Evolutionary conservation across 257 asterid species (phyloP).

Genomic region (Schizonepeta tenuifolia): DNA sequence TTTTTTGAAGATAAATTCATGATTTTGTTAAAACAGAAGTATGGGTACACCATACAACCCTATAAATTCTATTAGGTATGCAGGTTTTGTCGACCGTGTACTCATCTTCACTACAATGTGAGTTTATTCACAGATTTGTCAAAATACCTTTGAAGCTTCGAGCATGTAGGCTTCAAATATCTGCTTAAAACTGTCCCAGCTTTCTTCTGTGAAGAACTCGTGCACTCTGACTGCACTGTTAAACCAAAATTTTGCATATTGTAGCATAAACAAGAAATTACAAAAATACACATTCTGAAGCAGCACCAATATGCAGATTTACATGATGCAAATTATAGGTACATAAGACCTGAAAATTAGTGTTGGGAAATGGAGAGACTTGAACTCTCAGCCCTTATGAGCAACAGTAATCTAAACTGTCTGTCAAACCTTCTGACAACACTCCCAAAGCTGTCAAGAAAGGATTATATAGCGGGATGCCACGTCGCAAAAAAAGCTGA

Average conservation of each 20-base stretch:
- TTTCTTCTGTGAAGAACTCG: conserved; percentile 87
- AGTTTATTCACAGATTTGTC: conserved; percentile 15
- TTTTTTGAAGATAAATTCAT: too few species aligned
- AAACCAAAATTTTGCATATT: conserved; percentile 62
- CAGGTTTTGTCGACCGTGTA: neutral
- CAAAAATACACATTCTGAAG: conserved; percentile 1
- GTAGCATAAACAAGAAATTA: conserved; percentile 29
- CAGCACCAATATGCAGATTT: conserved; percentile 25
- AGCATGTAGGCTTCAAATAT: conserved; percentile 83
- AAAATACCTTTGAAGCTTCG: conserved; percentile 92
- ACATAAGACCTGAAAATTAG: conserved; percentile 36
- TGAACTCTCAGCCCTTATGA: conserved; percentile 99
- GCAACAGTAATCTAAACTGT: conserved; percentile 97
- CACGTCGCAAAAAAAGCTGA: conserved; percentile 99
- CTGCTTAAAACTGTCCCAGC: conserved; percentile 97
- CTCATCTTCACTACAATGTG: conserved; percentile 18
- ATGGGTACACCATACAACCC: neutral
- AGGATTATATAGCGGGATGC: conserved; percentile 93
- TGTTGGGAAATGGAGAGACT: conserved; percentile 99
- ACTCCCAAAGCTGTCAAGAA: conserved; percentile 79
- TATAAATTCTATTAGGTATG: neutral
- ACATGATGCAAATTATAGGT: conserved; percentile 30
- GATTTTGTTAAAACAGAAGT: neutral
- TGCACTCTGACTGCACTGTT: conserved; percentile 97
- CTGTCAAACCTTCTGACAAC: conserved; percentile 99